Conservation (phyloP, 257 asterid genomes). For the Rubia yunnanensis region DNA sequence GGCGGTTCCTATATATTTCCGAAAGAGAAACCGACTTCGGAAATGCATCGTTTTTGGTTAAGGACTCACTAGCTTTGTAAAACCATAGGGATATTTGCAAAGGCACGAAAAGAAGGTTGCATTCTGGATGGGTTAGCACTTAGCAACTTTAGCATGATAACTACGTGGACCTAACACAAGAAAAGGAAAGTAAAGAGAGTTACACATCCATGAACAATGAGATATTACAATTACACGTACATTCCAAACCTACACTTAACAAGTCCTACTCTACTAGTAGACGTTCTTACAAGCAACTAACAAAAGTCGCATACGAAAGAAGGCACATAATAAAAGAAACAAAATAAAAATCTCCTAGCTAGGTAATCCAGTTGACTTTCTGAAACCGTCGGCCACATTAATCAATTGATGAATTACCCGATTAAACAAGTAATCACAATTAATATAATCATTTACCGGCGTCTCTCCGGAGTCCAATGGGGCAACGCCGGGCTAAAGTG, state of each 20-base stretch:
- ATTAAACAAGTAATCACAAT: background rate
- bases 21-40: no score
- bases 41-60: no score
- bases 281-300: constrained; percentile 20
- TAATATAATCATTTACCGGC: constrained; percentile 23
- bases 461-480: constrained; percentile 70
- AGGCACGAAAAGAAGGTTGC: background rate
- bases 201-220: constrained; percentile 27
- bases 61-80: no score
- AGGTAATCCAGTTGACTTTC: constrained; percentile 27
- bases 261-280: constrained; percentile 48
- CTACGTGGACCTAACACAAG: no score
- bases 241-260: constrained; percentile 31
- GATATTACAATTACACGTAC: constrained; percentile 52
- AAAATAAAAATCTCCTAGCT: background rate
- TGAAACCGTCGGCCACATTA: constrained; percentile 15
- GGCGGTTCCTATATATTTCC: no score
- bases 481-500: constrained; percentile 90
- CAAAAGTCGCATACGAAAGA: constrained; percentile 13
- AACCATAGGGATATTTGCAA: no score
- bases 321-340: background rate
- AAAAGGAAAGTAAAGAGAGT: constrained; percentile 30
- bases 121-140: background rate
- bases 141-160: background rate
- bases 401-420: no score